A percentile compares a stretch with the other conserved stretches of the same genome.
These are phyloP conservation scores for Xylaria polymorpha DNA, from an alignment of 2,329 filamentous ascomycete genomes.

Conservation along the genomic window DNA sequence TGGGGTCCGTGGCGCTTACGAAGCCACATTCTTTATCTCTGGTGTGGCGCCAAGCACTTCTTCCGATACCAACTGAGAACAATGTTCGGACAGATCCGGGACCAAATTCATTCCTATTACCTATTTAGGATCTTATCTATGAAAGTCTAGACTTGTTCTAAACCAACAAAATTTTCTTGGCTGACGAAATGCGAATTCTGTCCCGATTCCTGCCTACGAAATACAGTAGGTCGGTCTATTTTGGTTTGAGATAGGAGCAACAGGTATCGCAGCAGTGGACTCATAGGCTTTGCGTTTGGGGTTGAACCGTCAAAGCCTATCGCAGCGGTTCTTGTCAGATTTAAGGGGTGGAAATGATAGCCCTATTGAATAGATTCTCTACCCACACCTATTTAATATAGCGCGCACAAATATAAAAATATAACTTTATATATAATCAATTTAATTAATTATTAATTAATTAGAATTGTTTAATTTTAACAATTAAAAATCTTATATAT, in stretches of 20 bases:
- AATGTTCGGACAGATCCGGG: conserved; percentile 34
- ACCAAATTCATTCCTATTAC: neutral
- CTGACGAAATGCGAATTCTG: neutral
- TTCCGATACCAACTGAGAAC: conserved; percentile 11
- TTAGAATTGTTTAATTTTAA: no score
- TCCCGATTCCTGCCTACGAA: neutral
- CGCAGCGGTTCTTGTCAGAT: no score
- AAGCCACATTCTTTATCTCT: neutral
- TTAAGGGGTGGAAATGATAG: no score
- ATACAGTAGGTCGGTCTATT: neutral
- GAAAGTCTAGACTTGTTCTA: conserved; percentile 22
- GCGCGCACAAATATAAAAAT: no score
- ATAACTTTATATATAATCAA: no score
- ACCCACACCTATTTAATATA: no score
- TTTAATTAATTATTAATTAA: no score
- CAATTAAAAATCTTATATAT: no score
- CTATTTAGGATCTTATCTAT: conserved; percentile 11
- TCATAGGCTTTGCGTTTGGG: no score
- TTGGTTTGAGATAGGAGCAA: neutral
- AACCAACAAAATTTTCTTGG: conserved; percentile 7
- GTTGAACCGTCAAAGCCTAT: no score
- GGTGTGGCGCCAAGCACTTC: conserved; percentile 18
- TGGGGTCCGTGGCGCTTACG: neutral
- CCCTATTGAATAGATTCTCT: no score
- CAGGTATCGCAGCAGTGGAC: no score